Conservation (phyloP, 2,329 filamentous ascomycete species). For the Dactylellina cionopaga region DNA sequence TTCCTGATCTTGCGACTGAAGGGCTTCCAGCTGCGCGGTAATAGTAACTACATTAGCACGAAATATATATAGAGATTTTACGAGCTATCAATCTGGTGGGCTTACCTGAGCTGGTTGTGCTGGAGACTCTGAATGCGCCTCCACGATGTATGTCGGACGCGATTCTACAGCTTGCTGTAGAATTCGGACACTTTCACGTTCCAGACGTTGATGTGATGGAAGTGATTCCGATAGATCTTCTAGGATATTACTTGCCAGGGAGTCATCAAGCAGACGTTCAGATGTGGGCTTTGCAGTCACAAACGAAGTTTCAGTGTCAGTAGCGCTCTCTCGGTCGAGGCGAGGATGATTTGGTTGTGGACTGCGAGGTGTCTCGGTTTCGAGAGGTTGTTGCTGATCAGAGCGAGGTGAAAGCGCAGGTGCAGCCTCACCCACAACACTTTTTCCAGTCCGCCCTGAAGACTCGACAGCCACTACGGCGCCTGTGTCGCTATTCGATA, state of each 20-base stretch:
- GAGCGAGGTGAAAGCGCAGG: slow-evolving; percentile 14
- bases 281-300: slow-evolving; percentile 24
- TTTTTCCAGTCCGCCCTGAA: slow-evolving; percentile 20
- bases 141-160: slow-evolving; percentile 35
- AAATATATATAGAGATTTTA: slow-evolving; percentile 17
- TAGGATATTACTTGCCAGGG: neutral
- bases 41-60: neutral
- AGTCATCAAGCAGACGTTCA: slow-evolving; percentile 5
- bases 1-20: slow-evolving; percentile 22
- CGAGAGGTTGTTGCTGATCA: slow-evolving; percentile 30
- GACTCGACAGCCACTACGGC: neutral
- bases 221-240: slow-evolving; percentile 6
- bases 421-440: slow-evolving; percentile 40
- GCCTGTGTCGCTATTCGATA: neutral
- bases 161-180: slow-evolving; percentile 52
- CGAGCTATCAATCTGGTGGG: neutral
- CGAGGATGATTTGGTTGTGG: slow-evolving; percentile 33
- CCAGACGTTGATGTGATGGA: slow-evolving; percentile 12
- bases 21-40: slow-evolving; percentile 26
- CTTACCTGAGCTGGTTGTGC: slow-evolving; percentile 43
- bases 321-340: slow-evolving; percentile 28
- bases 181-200: slow-evolving; percentile 39
- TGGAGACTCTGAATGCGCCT: slow-evolving; percentile 10
- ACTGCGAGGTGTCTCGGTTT: slow-evolving; percentile 31
- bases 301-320: slow-evolving; percentile 18